Conservation (phyloP, 306 rosid genomes). For the Quercus glauca region DNA sequence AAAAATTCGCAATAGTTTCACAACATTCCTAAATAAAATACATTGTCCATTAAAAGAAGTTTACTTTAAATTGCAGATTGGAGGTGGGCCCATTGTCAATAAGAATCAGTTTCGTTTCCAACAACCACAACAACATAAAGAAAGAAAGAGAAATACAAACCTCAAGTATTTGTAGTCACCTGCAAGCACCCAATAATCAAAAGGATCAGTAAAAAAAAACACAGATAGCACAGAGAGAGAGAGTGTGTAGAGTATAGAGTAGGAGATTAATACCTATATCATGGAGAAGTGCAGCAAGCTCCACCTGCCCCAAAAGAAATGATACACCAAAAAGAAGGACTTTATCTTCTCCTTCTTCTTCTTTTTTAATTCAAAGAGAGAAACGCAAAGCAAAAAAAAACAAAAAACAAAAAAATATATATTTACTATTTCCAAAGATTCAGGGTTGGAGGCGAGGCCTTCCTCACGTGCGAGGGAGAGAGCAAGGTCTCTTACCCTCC, state of each 20-base stretch:
- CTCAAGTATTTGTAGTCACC: conserved; percentile 87
- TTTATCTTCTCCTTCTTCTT: too few species aligned
- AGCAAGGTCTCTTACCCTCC: conserved; percentile 85
- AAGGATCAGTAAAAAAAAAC: conserved; percentile 7
- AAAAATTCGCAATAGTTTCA: too few species aligned
- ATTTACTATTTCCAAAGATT: conserved; percentile 71
- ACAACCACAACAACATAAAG: neutral
- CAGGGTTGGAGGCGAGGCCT: conserved; percentile 58
- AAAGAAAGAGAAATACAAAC: conserved; percentile 36
- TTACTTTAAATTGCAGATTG: too few species aligned
- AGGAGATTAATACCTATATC: conserved; percentile 54
- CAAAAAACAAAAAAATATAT: too few species aligned
- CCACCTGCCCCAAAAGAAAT: conserved; percentile 51
- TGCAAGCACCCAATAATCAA: conserved; percentile 23
- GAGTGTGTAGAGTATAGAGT: neutral
- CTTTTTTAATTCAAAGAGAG: too few species aligned
- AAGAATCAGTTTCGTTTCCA: neutral
- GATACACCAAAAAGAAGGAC: neutral
- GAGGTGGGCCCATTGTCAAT: neutral
- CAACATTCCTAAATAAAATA: too few species aligned
- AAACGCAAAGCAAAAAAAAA: too few species aligned
- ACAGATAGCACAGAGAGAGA: too few species aligned
- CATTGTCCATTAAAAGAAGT: too few species aligned
- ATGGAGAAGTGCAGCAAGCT: conserved; percentile 89
- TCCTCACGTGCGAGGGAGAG: conserved; percentile 77